Evolutionary conservation across 169 alveolate species (phyloP).

Genomic region (Eimeria necatrix): DNA sequence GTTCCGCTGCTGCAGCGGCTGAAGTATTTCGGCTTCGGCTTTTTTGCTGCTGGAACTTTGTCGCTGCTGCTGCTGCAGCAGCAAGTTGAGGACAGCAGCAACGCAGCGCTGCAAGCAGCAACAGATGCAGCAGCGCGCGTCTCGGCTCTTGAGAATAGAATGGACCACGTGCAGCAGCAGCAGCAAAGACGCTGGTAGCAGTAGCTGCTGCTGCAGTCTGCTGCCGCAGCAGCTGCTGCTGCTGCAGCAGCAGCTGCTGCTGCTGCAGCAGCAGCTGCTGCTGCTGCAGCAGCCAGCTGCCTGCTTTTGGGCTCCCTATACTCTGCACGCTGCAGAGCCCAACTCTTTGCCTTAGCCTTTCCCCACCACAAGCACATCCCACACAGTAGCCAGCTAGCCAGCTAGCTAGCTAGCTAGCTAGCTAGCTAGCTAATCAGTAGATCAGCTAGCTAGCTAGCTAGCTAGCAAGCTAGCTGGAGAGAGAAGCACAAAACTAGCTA

Average conservation of each 20-base stretch:
- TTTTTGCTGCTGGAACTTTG: neutral
- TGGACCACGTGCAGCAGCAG: constrained; percentile 34
- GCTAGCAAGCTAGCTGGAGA: neutral
- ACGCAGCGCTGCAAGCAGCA: constrained; percentile 50
- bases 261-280: neutral
- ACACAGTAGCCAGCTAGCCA: neutral
- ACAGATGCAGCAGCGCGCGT: constrained; percentile 23
- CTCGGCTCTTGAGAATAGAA: neutral
- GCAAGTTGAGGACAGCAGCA: constrained; percentile 20
- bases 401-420: constrained; percentile 25
- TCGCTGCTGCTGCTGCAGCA: constrained; percentile 46
- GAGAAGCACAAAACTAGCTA: no score
- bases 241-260: constrained; percentile 27
- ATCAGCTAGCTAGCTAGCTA: neutral
- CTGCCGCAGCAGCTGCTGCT: neutral
- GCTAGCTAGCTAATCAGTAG: neutral
- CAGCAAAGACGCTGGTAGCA: constrained; percentile 17
- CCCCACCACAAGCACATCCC: neutral
- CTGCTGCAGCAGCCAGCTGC: constrained; percentile 10
- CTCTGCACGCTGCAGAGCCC: neutral
- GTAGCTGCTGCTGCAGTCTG: neutral
- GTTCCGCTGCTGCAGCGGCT: constrained; percentile 54
- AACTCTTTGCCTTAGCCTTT: neutral
- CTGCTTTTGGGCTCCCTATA: neutral
- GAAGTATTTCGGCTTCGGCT: constrained; percentile 20